These are phyloP conservation scores for Cyclotella baltica DNA, from an alignment of 108 stramenopile species.

Conservation along the genomic window DNA sequence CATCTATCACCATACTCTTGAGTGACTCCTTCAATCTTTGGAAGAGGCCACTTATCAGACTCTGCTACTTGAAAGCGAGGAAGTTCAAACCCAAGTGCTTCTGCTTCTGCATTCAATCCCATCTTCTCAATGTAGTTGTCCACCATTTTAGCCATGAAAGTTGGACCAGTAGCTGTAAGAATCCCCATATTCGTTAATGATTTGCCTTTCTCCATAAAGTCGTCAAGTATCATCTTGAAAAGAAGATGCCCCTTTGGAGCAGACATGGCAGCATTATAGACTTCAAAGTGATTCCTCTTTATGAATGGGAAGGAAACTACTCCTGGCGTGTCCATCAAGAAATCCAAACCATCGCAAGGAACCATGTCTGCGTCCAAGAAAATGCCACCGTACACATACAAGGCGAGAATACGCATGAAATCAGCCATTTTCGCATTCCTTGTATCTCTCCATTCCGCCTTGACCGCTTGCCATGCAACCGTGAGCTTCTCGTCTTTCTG, in stretches of 20 bases:
- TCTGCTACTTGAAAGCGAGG: too few relatives aligned
- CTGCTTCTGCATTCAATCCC: neutral
- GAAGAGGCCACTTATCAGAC: too few relatives aligned
- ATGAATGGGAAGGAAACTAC: neutral
- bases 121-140: neutral
- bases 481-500: neutral
- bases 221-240: neutral
- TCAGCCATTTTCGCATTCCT: neutral
- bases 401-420: neutral
- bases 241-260: neutral
- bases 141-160: neutral
- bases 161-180: neutral
- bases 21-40: too few relatives aligned
- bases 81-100: too few relatives aligned
- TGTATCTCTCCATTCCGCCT: neutral
- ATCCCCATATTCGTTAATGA: neutral
- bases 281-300: neutral
- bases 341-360: neutral
- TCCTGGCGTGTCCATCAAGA: neutral
- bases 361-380: neutral
- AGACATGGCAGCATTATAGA: neutral
- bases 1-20: too few relatives aligned
- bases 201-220: neutral
- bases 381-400: slow-evolving; percentile 1
- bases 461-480: neutral